Evolutionary conservation across 805 yeast species (phyloP).

Genomic region (Hanseniaspora pseudoguilliermondii): DNA sequence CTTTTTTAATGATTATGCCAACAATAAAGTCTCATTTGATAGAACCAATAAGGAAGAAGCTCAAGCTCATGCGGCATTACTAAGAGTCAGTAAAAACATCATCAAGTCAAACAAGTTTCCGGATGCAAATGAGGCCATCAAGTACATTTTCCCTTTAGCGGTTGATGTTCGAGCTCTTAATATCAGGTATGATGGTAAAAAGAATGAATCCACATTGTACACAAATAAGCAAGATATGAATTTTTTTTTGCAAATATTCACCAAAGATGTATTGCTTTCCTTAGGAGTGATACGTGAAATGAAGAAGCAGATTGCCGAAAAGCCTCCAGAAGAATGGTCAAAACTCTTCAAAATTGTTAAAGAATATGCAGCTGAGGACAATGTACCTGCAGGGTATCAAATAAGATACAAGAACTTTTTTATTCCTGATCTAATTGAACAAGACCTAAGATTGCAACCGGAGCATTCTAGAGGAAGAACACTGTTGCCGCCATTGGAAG

Average conservation of each 20-base stretch:
- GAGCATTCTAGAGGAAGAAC: not conserved
- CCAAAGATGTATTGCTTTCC: not conserved
- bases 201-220: not conserved
- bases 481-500: not conserved
- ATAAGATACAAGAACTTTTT: slow-evolving; percentile 6
- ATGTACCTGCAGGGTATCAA: not conserved
- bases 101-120: not conserved
- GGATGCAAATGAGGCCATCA: not conserved
- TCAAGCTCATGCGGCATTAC: not conserved
- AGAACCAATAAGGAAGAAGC: not conserved
- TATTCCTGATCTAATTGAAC: not conserved
- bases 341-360: not conserved
- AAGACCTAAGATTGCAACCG: not conserved
- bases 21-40: not conserved
- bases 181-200: not conserved
- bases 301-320: not conserved
- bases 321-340: not conserved
- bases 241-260: not conserved
- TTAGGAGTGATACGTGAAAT: not conserved
- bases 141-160: not conserved
- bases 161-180: not conserved
- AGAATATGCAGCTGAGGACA: not conserved
- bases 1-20: not conserved
- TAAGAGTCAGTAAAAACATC: not conserved
- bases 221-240: not conserved